Evolutionary conservation across 2,329 filamentous ascomycete species (phyloP), one percentile per base, ranked within the genome.

Genomic region (Pseudopithomyces maydicus): DNA sequence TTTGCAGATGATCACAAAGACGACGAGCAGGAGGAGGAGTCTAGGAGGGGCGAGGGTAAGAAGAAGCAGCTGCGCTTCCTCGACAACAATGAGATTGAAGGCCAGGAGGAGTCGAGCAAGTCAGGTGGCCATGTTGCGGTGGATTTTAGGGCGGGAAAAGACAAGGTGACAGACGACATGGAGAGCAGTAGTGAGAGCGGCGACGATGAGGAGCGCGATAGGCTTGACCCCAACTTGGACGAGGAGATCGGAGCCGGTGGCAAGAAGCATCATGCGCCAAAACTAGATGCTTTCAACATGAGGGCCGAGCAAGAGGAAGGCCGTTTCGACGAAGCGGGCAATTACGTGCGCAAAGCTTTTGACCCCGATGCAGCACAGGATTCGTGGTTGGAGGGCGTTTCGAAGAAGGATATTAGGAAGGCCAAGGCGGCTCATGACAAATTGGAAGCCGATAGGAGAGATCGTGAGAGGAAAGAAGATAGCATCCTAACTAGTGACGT

Each of bases 221-320:
- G 87, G 46, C 77, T 91, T 33, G 91, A 76, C 32, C 72, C 77
- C 58, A 90, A 87, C 17, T 73, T 97, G 15, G 95, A 97, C 65
- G 89, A 93, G 53, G 95, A 99, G 74, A 82, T 99, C 6, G 95
- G 95, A 1, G 89, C 91, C 1, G 95, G 95, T 14, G 90, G 90
- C 1, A 89, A 96, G 67, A 98, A 97, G 79, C 90, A 88, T 68
- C 92, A 97, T 75, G 95, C 95, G 1, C 95, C 95, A 1, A 91
- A 95, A 74, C 84, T 99, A 6, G 95, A 98, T 75, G 94, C 94
- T 2, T 99, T 99, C 83, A 98, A 99, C 72, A 90, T 99, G 83
- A 88, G 86, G 57, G 81, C 85, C 12, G 95, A 99, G 75, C 88
- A 96, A 74, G 92, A 98, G 70, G 94, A 98, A 66, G 95, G 95